phyloP scores from a whole-genome alignment of 73 alveolate genomes.

The Uronychia binucleata region DNA sequence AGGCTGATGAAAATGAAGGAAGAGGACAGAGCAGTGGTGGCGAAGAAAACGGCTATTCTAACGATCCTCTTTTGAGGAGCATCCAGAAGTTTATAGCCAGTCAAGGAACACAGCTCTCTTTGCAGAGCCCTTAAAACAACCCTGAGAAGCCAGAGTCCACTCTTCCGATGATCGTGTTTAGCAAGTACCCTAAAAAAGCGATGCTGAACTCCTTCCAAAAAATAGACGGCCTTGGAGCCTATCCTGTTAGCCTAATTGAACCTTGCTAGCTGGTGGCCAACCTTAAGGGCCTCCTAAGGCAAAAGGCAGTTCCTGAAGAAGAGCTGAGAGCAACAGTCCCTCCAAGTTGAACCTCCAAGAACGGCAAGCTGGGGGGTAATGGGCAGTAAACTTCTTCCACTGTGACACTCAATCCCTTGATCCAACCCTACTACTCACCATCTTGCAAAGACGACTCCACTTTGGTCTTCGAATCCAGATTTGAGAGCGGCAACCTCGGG shows the following conservation, averaged over 20 bases:
- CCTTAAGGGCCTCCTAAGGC: not conserved
- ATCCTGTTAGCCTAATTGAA: no score
- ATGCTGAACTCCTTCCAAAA: not conserved
- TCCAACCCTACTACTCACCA: not conserved
- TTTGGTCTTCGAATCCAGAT: slow-evolving; percentile 83
- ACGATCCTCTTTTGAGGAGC: no score
- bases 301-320: not conserved
- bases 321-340: not conserved
- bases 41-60: no score
- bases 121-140: no score
- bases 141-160: not conserved
- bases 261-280: not conserved
- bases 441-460: slow-evolving; percentile 63
- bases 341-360: no score
- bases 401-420: not conserved
- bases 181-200: not conserved
- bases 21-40: no score
- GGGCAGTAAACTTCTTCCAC: no score
- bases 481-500: slow-evolving; percentile 85
- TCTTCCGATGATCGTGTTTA: not conserved
- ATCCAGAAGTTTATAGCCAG: no score
- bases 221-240: not conserved
- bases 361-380: no score
- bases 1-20: not conserved
- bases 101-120: no score